These are phyloP conservation scores for Rubroboletus satanas DNA, from an alignment of 768 basidiomycete genomes.

Conservation along the genomic window DNA sequence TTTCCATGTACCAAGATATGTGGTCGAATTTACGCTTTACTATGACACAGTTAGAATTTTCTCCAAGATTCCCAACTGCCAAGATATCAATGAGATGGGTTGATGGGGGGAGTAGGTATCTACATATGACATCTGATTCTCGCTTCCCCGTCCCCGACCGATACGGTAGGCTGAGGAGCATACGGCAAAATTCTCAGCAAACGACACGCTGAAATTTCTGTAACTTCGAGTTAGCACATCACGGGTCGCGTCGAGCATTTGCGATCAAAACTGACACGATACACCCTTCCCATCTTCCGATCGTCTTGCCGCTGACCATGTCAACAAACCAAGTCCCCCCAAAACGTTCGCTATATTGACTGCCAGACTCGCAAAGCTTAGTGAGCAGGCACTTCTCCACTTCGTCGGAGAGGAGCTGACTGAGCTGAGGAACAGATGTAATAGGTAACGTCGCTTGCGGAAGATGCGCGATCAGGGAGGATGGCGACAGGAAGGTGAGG, in stretches of 20 bases:
- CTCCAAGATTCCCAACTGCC: slow-evolving; percentile 52
- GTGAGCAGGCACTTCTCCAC: slow-evolving; percentile 66
- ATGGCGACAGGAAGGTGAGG: slow-evolving; percentile 73
- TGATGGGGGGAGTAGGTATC: slow-evolving; percentile 39
- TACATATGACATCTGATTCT: slow-evolving; percentile 38
- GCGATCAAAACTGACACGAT: slow-evolving; percentile 54
- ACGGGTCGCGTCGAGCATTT: neutral
- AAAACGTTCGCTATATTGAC: slow-evolving; percentile 45
- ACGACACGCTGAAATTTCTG: slow-evolving; percentile 65
- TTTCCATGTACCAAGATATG: slow-evolving; percentile 12
- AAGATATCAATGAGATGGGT: slow-evolving; percentile 43
- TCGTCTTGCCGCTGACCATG: slow-evolving; percentile 52
- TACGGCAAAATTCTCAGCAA: slow-evolving; percentile 46
- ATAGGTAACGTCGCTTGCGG: slow-evolving; percentile 74
- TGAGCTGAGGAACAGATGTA: slow-evolving; percentile 71
- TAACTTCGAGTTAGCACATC: slow-evolving; percentile 2
- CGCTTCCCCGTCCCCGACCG: slow-evolving; percentile 38
- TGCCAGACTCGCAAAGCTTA: slow-evolving; percentile 66
- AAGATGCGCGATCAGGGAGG: slow-evolving; percentile 71
- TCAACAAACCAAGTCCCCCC: slow-evolving; percentile 78
- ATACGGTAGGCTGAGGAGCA: slow-evolving; percentile 58
- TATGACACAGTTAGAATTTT: slow-evolving; percentile 31
- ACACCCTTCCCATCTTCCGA: slow-evolving; percentile 79
- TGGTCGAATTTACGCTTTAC: slow-evolving; percentile 4
- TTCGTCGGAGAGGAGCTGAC: slow-evolving; percentile 73